phyloP scores from a whole-genome alignment of 768 basidiomycete genomes.

The Boletus rufocinnamomeus region DNA sequence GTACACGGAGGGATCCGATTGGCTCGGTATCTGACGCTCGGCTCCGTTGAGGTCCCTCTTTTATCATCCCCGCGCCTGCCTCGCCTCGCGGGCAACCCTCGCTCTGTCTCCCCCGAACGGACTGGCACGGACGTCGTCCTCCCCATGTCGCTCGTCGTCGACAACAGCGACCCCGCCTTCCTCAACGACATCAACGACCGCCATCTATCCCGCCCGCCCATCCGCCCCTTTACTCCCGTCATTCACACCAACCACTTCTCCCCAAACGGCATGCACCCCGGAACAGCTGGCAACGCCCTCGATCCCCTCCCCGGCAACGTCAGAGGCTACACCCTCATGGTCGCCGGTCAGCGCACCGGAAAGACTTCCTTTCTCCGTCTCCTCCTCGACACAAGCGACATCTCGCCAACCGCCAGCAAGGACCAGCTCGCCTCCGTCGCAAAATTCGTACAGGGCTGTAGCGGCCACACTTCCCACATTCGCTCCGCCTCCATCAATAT shows the following conservation, averaged over 20 bases:
- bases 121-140: slow-evolving; percentile 41
- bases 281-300: slow-evolving; percentile 30
- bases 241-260: slow-evolving; percentile 26
- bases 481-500: slow-evolving; percentile 72
- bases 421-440: slow-evolving; percentile 81
- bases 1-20: slow-evolving; percentile 54
- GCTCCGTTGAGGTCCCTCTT: slow-evolving; percentile 44
- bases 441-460: slow-evolving; percentile 77
- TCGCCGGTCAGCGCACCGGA: slow-evolving; percentile 79
- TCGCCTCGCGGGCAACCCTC: slow-evolving; percentile 60
- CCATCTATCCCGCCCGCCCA: slow-evolving; percentile 24
- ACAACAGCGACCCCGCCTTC: slow-evolving; percentile 53
- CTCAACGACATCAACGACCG: slow-evolving; percentile 47
- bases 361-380: slow-evolving; percentile 88
- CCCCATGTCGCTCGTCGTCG: slow-evolving; percentile 56
- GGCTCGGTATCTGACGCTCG: slow-evolving; percentile 58
- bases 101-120: slow-evolving; percentile 48
- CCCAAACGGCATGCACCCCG: slow-evolving; percentile 33
- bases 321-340: slow-evolving; percentile 67
- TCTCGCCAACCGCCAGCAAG: slow-evolving; percentile 60
- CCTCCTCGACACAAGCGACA: slow-evolving; percentile 76
- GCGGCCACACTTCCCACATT: slow-evolving; percentile 71
- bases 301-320: slow-evolving; percentile 28
- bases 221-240: slow-evolving; percentile 30
- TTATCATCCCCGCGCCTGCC: slow-evolving; percentile 69